Evolutionary conservation across 2,329 filamentous ascomycete species (phyloP).

Genomic region (Hansfordia pulvinata): DNA sequence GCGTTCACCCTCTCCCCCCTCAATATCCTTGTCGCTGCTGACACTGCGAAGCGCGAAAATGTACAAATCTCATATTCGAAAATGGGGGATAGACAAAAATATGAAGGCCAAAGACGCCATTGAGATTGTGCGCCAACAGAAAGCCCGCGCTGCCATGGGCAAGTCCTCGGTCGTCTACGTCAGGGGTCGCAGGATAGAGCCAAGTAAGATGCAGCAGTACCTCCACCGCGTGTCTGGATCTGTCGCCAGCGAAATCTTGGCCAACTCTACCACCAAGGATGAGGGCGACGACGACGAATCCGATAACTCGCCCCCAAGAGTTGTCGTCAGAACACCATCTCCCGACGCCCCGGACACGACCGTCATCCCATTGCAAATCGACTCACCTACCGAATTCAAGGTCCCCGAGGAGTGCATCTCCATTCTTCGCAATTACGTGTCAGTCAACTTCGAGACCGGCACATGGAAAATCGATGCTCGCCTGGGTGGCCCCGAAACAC

Average conservation of each 20-base stretch:
- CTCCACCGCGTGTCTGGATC: conserved; percentile 9
- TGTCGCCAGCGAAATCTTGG: conserved; percentile 12
- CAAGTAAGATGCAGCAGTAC: conserved; percentile 15
- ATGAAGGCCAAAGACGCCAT: conserved; percentile 16
- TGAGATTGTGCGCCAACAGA: conserved; percentile 17
- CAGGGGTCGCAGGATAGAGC: conserved; percentile 13
- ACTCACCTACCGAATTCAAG: conserved; percentile 12
- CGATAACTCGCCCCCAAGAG: conserved; percentile 7
- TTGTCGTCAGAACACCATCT: conserved; percentile 14
- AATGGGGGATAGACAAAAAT: conserved; percentile 18
- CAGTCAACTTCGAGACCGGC: conserved; percentile 10
- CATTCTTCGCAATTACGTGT: conserved; percentile 13
- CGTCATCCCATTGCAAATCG: conserved; percentile 10
- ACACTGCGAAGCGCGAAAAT: conserved; percentile 11
- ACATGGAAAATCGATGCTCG: conserved; percentile 9
- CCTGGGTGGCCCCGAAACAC: conserved; percentile 8
- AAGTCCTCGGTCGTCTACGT: conserved; percentile 15
- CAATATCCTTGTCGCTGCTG: conserved; percentile 1
- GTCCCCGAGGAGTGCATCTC: conserved; percentile 15
- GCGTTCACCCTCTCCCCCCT: background rate
- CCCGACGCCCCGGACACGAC: conserved; percentile 8
- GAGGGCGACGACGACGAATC: conserved; percentile 3
- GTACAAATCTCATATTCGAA: conserved; percentile 17
- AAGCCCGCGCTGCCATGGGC: conserved; percentile 13
- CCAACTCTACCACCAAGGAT: conserved; percentile 4